Evolutionary conservation across 2,329 filamentous ascomycete genomes (phyloP), one percentile per base, ranked within the genome.

Genomic region (Fusarium mexicanum): DNA sequence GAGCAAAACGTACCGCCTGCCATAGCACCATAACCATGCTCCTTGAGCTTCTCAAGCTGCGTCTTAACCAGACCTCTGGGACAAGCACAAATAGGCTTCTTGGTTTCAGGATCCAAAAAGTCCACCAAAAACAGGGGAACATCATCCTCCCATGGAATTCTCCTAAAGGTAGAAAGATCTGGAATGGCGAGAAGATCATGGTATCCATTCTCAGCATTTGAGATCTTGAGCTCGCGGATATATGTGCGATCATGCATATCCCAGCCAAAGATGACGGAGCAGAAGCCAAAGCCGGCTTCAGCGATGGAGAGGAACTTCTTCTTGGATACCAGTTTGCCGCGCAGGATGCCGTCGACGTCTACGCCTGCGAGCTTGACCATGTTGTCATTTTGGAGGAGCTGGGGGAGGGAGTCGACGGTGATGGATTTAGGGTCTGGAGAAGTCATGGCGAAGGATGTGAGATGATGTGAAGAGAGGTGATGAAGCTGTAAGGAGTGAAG

Each of bases 221-320:
- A 96, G 82, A 98, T 92, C 79, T 90, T 89, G 73, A 98, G 89
- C 84, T 98, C 95, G 77, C 89, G 91, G 81, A 94, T 92, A 83
- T 98, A 98, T 17, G 94, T 97, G 85, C 91, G 88, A 80, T 98
- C 95, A 83, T 98, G 95, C 94, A 98, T 97, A 83, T 98, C 95
- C 95, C 95, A 98, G 81, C 95, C 95, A 79, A 97, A 98, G 74
- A 98, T 91, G 76, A 98, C 94, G 26, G 93, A 96, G 86, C 95
- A 98, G 87, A 98, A 98, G 61, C 95, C 95, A 78, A 98, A 98
- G 59, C 95, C 95, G 50, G 91, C 88, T 47, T 89, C 84, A n/a
- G 92, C 92, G 61, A 98, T 89, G 37, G 93, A 94, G 43, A 98
- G 86, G 83, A 98, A 98, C 85, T 98, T 98, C 81, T 92, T 93